These are phyloP conservation scores for Ophiostoma montium DNA, from an alignment of 2,329 filamentous ascomycete genomes.

Conservation along the genomic window DNA sequence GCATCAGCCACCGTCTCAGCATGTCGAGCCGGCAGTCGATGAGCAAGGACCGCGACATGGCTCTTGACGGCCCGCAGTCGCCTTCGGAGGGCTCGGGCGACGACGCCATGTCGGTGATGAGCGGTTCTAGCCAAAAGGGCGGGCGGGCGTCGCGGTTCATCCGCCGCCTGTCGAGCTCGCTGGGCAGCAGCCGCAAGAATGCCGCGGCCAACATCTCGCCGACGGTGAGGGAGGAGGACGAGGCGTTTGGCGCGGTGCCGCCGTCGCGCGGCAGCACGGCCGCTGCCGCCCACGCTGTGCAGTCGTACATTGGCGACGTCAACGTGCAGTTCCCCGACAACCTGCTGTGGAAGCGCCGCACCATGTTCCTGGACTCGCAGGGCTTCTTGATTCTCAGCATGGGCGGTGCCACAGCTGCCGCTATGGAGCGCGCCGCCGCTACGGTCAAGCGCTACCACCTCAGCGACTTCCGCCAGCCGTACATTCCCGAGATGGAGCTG, in stretches of 20 bases:
- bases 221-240: slow-evolving; percentile 36
- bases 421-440: slow-evolving; percentile 28
- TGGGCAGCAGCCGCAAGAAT: slow-evolving; percentile 33
- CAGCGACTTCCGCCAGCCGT: slow-evolving; percentile 66
- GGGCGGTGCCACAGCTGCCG: slow-evolving; percentile 37
- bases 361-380: slow-evolving; percentile 68
- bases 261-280: slow-evolving; percentile 11
- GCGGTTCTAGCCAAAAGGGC: slow-evolving; percentile 19
- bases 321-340: slow-evolving; percentile 97
- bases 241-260: slow-evolving; percentile 15
- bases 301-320: slow-evolving; percentile 69
- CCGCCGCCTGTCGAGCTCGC: slow-evolving; percentile 41
- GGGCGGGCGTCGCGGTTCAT: slow-evolving; percentile 41
- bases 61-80: slow-evolving; percentile 17
- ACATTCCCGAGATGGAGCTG: slow-evolving; percentile 75
- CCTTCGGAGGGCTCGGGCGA: slow-evolving; percentile 33
- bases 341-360: slow-evolving; percentile 88
- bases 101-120: slow-evolving; percentile 19
- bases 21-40: slow-evolving; percentile 46
- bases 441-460: slow-evolving; percentile 67
- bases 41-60: slow-evolving; percentile 28
- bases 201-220: slow-evolving; percentile 32
- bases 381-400: slow-evolving; percentile 73
- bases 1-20: slow-evolving; percentile 45
- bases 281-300: slow-evolving; percentile 26